Evolutionary conservation across 2,329 filamentous ascomycete species (phyloP).

Genomic region (Diaporthe caulivora): DNA sequence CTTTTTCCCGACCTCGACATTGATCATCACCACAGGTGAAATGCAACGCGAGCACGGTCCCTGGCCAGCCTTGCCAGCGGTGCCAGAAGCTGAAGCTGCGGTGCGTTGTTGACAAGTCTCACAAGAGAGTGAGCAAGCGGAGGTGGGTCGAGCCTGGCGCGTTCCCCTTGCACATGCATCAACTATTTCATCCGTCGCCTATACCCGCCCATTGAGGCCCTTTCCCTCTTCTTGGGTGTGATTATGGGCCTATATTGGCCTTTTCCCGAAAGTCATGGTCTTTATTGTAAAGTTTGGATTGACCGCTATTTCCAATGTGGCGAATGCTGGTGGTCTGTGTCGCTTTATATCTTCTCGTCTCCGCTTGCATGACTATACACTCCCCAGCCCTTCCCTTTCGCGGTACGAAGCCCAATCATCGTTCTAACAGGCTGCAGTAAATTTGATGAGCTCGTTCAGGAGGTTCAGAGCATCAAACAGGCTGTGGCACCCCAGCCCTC

Average conservation of each 20-base stretch:
- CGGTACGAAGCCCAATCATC: slow-evolving; percentile 26
- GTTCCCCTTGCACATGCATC: background rate
- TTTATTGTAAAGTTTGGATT: no score
- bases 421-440: slow-evolving; percentile 54
- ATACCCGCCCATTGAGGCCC: background rate
- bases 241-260: no score
- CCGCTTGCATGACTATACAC: background rate
- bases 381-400: background rate
- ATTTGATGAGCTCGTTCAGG: slow-evolving; percentile 66
- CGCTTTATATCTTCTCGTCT: background rate
- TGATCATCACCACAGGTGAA: slow-evolving; percentile 52
- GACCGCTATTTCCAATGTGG: background rate
- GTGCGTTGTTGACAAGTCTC: slow-evolving; percentile 61
- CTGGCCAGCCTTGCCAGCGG: slow-evolving; percentile 58
- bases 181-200: background rate
- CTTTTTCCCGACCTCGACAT: background rate
- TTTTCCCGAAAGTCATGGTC: background rate
- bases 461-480: slow-evolving; percentile 67
- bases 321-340: background rate
- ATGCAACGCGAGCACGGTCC: slow-evolving; percentile 55
- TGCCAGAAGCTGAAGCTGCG: slow-evolving; percentile 58
- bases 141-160: slow-evolving; percentile 49
- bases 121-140: slow-evolving; percentile 60
- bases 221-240: slow-evolving; percentile 6
- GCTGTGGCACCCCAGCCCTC: slow-evolving; percentile 53